A percentile compares a stretch with the other conserved stretches of the same genome.
phyloP scores from a whole-genome alignment of 306 rosid species.

The Casuarina glauca region DNA sequence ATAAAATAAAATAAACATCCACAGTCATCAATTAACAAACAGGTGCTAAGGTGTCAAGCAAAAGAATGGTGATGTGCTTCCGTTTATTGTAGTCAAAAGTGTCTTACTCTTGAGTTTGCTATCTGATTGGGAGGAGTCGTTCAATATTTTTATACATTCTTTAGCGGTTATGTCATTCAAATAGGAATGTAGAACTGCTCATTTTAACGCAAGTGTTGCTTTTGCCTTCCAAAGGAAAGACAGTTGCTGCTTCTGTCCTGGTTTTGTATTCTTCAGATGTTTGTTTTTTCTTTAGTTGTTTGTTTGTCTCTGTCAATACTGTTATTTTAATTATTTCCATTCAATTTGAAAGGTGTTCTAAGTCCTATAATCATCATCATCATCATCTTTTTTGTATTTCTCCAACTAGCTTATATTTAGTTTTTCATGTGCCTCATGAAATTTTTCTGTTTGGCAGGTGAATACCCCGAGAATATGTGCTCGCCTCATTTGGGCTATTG shows the following conservation, averaged over 20 bases:
- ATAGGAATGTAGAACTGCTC: neutral
- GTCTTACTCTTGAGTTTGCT: neutral
- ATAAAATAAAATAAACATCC: neutral
- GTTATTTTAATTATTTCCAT: neutral
- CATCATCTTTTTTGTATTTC: neutral
- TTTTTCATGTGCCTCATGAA: conserved; percentile 3
- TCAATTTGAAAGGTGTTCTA: neutral
- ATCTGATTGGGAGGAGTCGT: neutral
- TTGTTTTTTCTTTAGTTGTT: neutral
- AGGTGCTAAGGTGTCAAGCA: neutral
- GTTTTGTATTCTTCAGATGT: neutral
- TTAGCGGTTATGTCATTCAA: neutral
- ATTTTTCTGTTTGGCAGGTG: conserved; percentile 59
- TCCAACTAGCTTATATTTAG: neutral
- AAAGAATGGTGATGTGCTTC: no score
- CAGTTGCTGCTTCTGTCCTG: neutral
- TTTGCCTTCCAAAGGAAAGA: neutral
- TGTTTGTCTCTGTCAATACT: neutral
- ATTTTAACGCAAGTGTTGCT: neutral
- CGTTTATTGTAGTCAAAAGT: neutral
- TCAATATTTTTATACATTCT: neutral
- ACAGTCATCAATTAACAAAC: neutral
- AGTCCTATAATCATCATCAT: neutral
- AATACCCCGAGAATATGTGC: conserved; percentile 87
- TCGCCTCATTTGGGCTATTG: conserved; percentile 88